Conservation (phyloP, 2,329 filamentous ascomycete species). For the Ophiosphaerella narmari region DNA sequence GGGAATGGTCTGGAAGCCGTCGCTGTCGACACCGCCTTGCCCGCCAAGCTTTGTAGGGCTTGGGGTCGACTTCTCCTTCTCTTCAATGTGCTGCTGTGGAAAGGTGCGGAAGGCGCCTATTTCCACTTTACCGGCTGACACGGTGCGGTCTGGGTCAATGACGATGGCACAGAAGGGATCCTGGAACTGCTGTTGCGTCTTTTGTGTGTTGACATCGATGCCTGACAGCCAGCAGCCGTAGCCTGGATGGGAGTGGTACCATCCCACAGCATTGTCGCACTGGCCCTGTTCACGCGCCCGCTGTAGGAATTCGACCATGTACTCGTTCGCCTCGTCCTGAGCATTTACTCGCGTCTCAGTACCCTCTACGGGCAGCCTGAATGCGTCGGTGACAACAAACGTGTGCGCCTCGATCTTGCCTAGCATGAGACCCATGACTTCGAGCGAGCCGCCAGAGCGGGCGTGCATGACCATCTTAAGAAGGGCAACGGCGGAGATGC, state of each 20-base stretch:
- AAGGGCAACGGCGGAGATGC: constrained; percentile 89
- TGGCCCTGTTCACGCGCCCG: constrained; percentile 75
- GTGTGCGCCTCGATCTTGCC: constrained; percentile 85
- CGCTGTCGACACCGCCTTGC: constrained; percentile 50
- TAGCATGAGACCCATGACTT: constrained; percentile 98
- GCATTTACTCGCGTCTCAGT: constrained; percentile 99
- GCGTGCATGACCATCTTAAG: constrained; percentile 99
- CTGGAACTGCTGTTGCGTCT: constrained; percentile 79
- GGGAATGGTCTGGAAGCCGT: constrained; percentile 78
- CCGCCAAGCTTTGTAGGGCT: constrained; percentile 26
- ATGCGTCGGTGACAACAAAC: constrained; percentile 91
- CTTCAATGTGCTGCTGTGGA: constrained; percentile 66
- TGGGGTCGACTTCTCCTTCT: constrained; percentile 48
- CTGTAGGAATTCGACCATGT: constrained; percentile 85
- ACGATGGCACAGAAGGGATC: constrained; percentile 96
- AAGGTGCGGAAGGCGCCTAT: constrained; percentile 96
- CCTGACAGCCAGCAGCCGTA: constrained; percentile 98
- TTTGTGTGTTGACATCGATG: constrained; percentile 90
- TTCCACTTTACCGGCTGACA: constrained; percentile 92
- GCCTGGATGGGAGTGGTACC: constrained; percentile 97
- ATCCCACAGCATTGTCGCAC: constrained; percentile 91
- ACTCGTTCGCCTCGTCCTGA: constrained; percentile 94
- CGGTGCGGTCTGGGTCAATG: constrained; percentile 90
- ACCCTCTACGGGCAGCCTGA: constrained; percentile 91
- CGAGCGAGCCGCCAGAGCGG: constrained; percentile 86